These are phyloP conservation scores for Ogataea neopini DNA, from an alignment of 805 yeast genomes.

Conservation along the genomic window DNA sequence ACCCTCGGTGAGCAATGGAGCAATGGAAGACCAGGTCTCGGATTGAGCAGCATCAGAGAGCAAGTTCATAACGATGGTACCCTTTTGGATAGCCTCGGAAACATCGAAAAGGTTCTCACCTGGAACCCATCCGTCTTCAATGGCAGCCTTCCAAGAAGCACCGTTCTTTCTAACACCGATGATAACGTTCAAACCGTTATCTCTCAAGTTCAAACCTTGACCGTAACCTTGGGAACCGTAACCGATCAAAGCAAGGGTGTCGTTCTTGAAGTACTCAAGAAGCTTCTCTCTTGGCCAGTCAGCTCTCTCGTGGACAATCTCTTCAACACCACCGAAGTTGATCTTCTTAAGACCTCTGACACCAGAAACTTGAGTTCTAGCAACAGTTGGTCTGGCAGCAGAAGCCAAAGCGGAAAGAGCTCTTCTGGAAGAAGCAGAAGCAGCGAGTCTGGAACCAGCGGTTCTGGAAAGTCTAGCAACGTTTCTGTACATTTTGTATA, in stretches of 20 bases:
- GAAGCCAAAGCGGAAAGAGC: conserved; percentile 53
- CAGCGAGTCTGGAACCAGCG: conserved; percentile 41
- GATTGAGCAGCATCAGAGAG: conserved; percentile 99
- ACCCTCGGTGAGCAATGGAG: conserved; percentile 93
- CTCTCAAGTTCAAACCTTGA: conserved; percentile 98
- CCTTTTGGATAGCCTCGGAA: conserved; percentile 86
- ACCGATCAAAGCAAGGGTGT: conserved; percentile 96
- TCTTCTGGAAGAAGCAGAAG: conserved; percentile 57
- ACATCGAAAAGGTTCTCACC: conserved; percentile 97
- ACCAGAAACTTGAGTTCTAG: conserved; percentile 49
- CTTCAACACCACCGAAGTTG: conserved; percentile 95
- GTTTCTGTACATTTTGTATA: conserved; percentile 39
- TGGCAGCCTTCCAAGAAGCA: conserved; percentile 99
- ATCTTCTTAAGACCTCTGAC: conserved; percentile 94
- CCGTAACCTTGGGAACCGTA: conserved; percentile 99
- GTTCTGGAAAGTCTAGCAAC: conserved; percentile 51
- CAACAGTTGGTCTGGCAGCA: conserved; percentile 46
- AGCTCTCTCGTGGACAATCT: conserved; percentile 95
- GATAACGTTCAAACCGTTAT: conserved; percentile 96
- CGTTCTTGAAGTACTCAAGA: conserved; percentile 94
- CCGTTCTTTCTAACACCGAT: conserved; percentile 98
- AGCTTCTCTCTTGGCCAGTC: conserved; percentile 99
- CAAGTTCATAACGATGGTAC: conserved; percentile 96
- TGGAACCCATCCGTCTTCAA: conserved; percentile 99
- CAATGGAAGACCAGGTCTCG: conserved; percentile 89